A percentile compares a stretch with the other conserved stretches of the same genome.
Evolutionary conservation across 73 alveolate species (phyloP).

Genomic region (Paramecium pentaurelia): DNA sequence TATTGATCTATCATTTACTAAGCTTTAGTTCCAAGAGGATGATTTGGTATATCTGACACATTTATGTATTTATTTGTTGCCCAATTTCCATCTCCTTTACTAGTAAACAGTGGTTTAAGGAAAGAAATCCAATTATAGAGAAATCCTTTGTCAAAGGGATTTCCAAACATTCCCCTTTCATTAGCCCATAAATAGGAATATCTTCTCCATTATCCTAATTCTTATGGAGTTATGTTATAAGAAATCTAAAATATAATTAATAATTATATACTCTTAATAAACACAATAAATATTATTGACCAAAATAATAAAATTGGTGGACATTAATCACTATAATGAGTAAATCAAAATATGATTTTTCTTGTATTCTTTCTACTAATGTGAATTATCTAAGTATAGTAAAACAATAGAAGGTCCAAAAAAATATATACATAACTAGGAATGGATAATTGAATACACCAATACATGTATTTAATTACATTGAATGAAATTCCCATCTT

Average conservation of each 20-base stretch:
- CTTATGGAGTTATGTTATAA: background rate
- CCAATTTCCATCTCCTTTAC: background rate
- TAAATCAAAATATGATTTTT: background rate
- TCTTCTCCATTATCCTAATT: constrained; percentile 1
- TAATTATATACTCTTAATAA: background rate
- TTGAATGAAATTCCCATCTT: background rate
- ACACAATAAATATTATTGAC: background rate
- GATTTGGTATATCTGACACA: background rate
- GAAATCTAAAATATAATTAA: background rate
- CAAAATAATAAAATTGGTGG: background rate
- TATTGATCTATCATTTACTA: background rate
- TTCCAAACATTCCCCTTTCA: background rate
- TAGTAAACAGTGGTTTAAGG: background rate
- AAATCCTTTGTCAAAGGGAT: constrained; percentile 21
- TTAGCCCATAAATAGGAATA: constrained; percentile 1
- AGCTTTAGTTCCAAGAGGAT: background rate
- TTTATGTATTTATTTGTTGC: background rate
- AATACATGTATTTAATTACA: background rate
- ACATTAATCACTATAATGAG: background rate
- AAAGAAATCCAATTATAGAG: background rate
- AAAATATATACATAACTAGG: background rate
- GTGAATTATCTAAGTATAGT: background rate
- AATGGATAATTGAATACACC: constrained; percentile 12
- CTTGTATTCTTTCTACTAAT: background rate
- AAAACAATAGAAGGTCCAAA: background rate